These are phyloP conservation scores for Kluyveromyces sp. DNA, from an alignment of 1,139 yeast genomes.

Conservation along the genomic window DNA sequence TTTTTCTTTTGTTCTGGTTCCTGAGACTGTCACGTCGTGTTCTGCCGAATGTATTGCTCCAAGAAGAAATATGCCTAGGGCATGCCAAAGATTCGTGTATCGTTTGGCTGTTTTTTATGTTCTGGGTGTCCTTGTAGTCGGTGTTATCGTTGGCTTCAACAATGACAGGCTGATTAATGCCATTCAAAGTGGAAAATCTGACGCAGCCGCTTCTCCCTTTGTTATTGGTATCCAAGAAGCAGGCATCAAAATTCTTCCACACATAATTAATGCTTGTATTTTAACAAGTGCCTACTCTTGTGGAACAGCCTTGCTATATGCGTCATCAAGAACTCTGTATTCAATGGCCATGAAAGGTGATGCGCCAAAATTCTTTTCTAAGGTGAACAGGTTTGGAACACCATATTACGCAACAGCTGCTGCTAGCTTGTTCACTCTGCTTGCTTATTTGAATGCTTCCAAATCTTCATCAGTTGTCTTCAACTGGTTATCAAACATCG, in stretches of 20 bases:
- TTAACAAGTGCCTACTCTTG: conserved; percentile 60
- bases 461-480: conserved; percentile 40
- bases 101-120: conserved; percentile 39
- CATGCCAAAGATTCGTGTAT: conserved; percentile 38
- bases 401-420: conserved; percentile 45
- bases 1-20: conserved; percentile 62
- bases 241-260: conserved; percentile 50
- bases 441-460: conserved; percentile 47
- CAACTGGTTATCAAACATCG: conserved; percentile 35
- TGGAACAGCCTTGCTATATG: conserved; percentile 58
- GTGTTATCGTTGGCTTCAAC: conserved; percentile 38
- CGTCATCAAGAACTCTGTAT: conserved; percentile 56
- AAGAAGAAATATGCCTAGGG: conserved; percentile 38
- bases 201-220: conserved; percentile 68
- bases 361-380: conserved; percentile 53
- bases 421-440: conserved; percentile 40
- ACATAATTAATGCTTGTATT: conserved; percentile 57
- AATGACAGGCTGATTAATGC: conserved; percentile 35
- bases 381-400: conserved; percentile 52
- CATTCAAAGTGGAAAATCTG: conserved; percentile 32
- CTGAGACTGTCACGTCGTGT: conserved; percentile 42
- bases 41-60: conserved; percentile 43
- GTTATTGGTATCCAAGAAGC: conserved; percentile 53
- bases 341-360: conserved; percentile 51
- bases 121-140: conserved; percentile 36